These are phyloP conservation scores for Triticum aestivum DNA, from an alignment of 176 grass and related monocot genomes.

Conservation along the genomic window DNA sequence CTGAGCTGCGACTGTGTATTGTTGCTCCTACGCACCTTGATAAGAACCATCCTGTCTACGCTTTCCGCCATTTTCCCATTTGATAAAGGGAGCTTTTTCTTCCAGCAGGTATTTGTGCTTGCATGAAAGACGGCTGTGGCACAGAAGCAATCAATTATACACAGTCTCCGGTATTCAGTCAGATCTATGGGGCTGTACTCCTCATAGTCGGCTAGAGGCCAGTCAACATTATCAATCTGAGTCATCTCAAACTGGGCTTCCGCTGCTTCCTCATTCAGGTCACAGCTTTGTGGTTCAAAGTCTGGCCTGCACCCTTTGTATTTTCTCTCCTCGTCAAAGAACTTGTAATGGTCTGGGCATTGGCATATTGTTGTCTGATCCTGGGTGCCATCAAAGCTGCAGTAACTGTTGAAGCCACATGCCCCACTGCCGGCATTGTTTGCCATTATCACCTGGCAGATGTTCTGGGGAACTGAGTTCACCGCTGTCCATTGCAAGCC, in stretches of 20 bases:
- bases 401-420: conserved; percentile 28
- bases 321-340: not conserved
- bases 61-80: not conserved
- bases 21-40: conserved; percentile 5
- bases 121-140: not conserved
- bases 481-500: not conserved
- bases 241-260: not conserved
- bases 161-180: not conserved
- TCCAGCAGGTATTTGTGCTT: not conserved
- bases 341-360: not conserved
- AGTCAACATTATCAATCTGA: not conserved
- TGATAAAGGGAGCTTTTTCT: conserved; percentile 25
- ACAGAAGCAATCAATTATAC: conserved; percentile 17
- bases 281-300: conserved; percentile 16
- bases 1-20: not conserved
- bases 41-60: not conserved
- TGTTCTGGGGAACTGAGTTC: not conserved
- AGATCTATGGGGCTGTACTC: not conserved
- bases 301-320: conserved; percentile 26
- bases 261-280: not conserved
- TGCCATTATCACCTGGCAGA: not conserved
- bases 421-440: not conserved
- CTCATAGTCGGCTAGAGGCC: not conserved
- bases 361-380: not conserved
- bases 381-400: not conserved